These are phyloP conservation scores for Venturia oleaginea DNA, from an alignment of 2,329 filamentous ascomycete genomes.

Conservation along the genomic window DNA sequence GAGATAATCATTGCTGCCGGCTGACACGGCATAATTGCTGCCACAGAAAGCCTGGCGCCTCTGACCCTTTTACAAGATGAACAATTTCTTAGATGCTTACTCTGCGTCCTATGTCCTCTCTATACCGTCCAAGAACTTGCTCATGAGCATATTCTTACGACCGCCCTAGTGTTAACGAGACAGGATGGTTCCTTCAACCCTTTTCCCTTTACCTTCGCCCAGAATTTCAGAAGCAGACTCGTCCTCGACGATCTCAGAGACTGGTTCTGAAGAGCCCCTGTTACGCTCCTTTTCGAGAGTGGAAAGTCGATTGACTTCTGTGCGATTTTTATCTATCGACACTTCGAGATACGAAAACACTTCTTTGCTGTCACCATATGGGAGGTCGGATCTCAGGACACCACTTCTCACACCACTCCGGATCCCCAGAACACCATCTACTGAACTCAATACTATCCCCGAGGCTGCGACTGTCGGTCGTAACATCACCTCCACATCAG, in stretches of 20 bases:
- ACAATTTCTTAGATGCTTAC: background rate
- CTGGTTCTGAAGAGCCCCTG: constrained; percentile 3
- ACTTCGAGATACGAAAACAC: background rate
- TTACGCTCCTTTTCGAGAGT: background rate
- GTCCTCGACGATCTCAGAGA: constrained; percentile 1
- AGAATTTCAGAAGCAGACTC: background rate
- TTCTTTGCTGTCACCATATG: background rate
- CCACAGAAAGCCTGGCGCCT: constrained; percentile 5
- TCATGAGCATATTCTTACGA: constrained; percentile 5
- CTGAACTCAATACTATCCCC: constrained; percentile 12
- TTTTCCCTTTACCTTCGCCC: background rate
- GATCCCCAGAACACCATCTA: constrained; percentile 5
- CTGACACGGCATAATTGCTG: background rate
- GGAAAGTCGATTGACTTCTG: background rate
- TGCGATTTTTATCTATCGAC: background rate
- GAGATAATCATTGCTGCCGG: background rate
- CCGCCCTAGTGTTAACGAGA: background rate
- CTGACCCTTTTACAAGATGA: background rate
- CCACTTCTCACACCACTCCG: background rate
- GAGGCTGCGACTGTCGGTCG: constrained; percentile 11
- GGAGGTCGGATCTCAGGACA: constrained; percentile 2
- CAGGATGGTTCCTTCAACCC: background rate
- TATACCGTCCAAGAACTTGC: constrained; percentile 1
- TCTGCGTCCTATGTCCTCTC: background rate
- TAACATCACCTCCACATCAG: constrained; percentile 10